Base-by-base conservation (phyloP, 1,284 basidiomycete genomes). In the Boletus mariae region DNA sequence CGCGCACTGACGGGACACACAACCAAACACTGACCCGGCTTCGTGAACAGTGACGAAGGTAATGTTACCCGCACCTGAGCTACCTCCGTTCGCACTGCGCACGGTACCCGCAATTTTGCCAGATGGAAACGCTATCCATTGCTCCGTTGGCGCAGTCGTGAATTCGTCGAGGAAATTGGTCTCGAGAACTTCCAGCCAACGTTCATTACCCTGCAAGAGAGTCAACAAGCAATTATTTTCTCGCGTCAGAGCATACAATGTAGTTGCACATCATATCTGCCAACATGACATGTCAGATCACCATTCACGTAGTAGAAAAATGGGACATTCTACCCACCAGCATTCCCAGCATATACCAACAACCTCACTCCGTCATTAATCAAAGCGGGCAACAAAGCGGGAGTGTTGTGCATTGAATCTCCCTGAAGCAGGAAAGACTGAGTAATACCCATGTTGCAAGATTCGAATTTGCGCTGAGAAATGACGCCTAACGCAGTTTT, bases 191-290 rank as follows among this genome's bases (percentile, higher is more conserved):
- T 79, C 75, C 25, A 91, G 73, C 89, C 89, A 90, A 42, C 82
- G 75, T 63, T 84, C 80, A 58, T 90, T 87, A 25, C 89, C 87
- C 84, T 85, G 40, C 10, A 38, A 54, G 12, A 34, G 57, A 5
- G n/a, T 59, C 38, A 56, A 46, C 17, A 12, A 43, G 57, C 57
- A 17, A 64, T 56, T 55, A 49, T 57, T 70, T 67, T 37, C 63
- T 63, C 52, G 49, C 1, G 35, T 29, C 1, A 7, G 45, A 37
- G 68, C 76, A 52, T 61, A 84, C 85, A 20, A 89, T 80, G 59
- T 76, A 87, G 69, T 90, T 90, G 73, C 89, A 91, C 82, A 88
- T 87, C 75, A 87, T 85, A 70, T 94, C 93, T 77, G 44, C 49
- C 17, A 45, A 53, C 15, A 32, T 26, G 35, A 20, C 44, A 35